Base-by-base conservation (phyloP, 169 alveolate genomes). In the Cryptosporidium bovis region DNA sequence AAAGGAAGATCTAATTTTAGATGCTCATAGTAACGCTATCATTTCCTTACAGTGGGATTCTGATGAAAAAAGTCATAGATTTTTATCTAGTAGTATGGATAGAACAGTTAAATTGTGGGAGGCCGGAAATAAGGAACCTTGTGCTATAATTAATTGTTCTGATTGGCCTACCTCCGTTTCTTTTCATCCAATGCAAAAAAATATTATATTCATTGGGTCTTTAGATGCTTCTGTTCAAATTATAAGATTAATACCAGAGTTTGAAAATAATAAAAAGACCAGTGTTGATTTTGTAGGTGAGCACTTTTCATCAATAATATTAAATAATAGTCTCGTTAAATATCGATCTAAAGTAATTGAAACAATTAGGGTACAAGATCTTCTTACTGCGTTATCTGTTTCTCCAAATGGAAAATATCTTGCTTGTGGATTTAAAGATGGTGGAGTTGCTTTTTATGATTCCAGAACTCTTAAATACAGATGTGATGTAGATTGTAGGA, bases 151-250 rank as follows among this genome's bases (percentile, higher is more conserved):
- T 36, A 56, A 44, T 13, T 77, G 87, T 50, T 77, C 87, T 29
- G 87, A 77, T 48, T 77, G 87, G 87, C 87, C 87, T 6, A 77
- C 87, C 4, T 56, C 87, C 18, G 87, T 46, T 33, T 40, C 87
- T 27, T 77, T 77, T 64, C 87, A 77, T 18, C 87, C 87, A 13
- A n/a, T 62, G 4, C 77, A 77, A 40, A 56, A 62, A 31, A 50
- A 77, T 46, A 60, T 77, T 27, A 40, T 77, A 31, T 77, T 77
- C 15, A 77, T 77, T 44, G 87, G 87, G n/a, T 77, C 77, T 0
- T 40, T 77, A 31, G 87, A 77, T 24, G 87, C 87, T 16, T 77
- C 87, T 18, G 87, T 77, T 15, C 87, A 77, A 53, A 77, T 77
- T 58, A 16, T 56, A 64, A 56, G 71, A 31, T 53, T 77, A 2